Evolutionary conservation across 257 asterid genomes (phyloP), one percentile per base, ranked within the genome.

Genomic region (Nemophila menziesii): DNA sequence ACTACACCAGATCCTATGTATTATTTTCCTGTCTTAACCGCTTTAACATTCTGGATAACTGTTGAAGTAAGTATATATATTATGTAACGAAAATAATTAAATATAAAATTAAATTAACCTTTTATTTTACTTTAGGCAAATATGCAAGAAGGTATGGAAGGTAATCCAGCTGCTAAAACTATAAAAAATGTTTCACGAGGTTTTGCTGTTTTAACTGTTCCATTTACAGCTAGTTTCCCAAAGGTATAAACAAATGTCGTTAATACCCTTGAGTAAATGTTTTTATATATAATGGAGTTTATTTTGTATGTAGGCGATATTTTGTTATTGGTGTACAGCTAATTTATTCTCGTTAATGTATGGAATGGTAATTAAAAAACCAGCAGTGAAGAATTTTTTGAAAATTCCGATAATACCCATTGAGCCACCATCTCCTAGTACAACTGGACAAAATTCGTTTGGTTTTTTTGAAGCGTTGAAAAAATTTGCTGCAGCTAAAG

Each of bases 81-180:
- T 40, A 11, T 23, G 18, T 15, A n/a, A n/a, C n/a, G n/a, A n/a
- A n/a, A n/a, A n/a, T n/a, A n/a, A n/a, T n/a, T n/a, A n/a, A n/a
- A n/a, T n/a, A n/a, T n/a, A n/a, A n/a, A n/a, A n/a, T n/a, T n/a
- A 48, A 39, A 40, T 33, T 39, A 19, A 22, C 18, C 1, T 10
- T 39, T 39, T 16, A 3, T 39, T 3, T 39, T 39, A 5, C 20
- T 16, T 42, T 58, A 90, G 98, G 67, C 63, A 58, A 90, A 90
- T 61, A 79, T 77, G 41, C 93, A 73, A 57, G 98, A 90, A 65
- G 98, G 98, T n/a, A 39, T 90, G 82, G 94, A 80, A 72, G 96
- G 96, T 48, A 90, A 77, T 62, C 73, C 93, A n/a, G 48, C 66
- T 36, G 80, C 83, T 29, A 45, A 39, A 22, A 72, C 73, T 43